Conservation (phyloP, 2,329 filamentous ascomycete species). For the Fusarium chlamydosporum region DNA sequence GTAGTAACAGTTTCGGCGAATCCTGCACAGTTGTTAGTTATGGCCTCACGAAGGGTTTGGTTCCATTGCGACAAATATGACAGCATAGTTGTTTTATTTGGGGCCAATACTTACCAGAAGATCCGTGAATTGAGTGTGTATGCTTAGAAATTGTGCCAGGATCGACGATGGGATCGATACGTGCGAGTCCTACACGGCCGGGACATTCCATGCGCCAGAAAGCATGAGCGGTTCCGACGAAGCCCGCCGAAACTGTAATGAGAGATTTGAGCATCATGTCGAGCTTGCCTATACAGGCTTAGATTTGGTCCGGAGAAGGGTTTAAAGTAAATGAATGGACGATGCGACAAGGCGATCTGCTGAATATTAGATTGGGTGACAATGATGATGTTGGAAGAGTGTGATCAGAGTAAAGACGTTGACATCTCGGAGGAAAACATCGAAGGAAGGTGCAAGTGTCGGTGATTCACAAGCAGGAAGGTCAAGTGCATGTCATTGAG, state of each 20-base stretch:
- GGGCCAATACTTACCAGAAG: constrained; percentile 72
- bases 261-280: constrained; percentile 55
- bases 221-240: constrained; percentile 65
- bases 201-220: constrained; percentile 95
- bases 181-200: constrained; percentile 75
- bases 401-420: not conserved
- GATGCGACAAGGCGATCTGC: constrained; percentile 56
- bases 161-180: constrained; percentile 83
- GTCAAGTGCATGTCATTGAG: constrained; percentile 25
- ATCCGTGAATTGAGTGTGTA: constrained; percentile 82
- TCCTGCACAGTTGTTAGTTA: constrained; percentile 61
- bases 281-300: constrained; percentile 48
- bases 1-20: constrained; percentile 73
- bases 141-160: constrained; percentile 73
- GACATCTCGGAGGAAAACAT: too few species aligned
- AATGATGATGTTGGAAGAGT: constrained; percentile 14
- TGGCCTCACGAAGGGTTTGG: accelerated
- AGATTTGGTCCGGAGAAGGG: constrained; percentile 28
- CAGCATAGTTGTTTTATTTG: accelerated
- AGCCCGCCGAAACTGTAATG: constrained; percentile 53
- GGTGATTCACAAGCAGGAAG: constrained; percentile 5
- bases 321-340: constrained; percentile 52
- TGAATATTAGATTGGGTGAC: constrained; percentile 28
- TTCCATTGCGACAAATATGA: not conserved
- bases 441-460: constrained; percentile 22